Percentiles rank a stretch among this genome's conserved stretches.
Conservation (phyloP, 2,329 filamentous ascomycete genomes). For the Pyrenophora graminea region DNA sequence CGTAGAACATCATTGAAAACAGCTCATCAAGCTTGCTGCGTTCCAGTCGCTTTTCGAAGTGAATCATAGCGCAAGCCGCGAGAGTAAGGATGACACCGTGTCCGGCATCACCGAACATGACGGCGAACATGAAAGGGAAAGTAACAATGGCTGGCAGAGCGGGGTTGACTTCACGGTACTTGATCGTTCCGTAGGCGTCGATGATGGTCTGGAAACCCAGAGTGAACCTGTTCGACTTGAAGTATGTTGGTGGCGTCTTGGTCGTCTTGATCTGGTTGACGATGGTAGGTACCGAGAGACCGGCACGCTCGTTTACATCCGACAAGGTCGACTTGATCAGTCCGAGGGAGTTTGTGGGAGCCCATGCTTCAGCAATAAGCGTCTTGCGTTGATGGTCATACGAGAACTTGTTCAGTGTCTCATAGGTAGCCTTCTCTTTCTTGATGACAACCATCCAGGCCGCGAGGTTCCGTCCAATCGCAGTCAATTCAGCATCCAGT, state of each 20-base stretch:
- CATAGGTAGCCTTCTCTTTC: conserved; percentile 98
- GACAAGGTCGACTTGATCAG: conserved; percentile 91
- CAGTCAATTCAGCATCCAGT: conserved; percentile 86
- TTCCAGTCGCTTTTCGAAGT: conserved; percentile 84
- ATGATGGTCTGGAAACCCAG: conserved; percentile 99
- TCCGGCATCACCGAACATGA: conserved; percentile 99
- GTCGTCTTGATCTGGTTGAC: conserved; percentile 97
- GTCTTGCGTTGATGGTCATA: conserved; percentile 96
- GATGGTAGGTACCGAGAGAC: conserved; percentile 95
- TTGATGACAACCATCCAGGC: conserved; percentile 98
- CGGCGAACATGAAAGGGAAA: conserved; percentile 98
- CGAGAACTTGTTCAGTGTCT: conserved; percentile 93
- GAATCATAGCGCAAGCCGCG: conserved; percentile 88
- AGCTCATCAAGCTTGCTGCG: conserved; percentile 94
- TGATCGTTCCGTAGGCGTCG: conserved; percentile 95
- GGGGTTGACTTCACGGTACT: conserved; percentile 96
- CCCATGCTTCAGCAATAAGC: conserved; percentile 96
- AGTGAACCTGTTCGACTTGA: conserved; percentile 98
- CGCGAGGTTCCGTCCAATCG: conserved; percentile 88
- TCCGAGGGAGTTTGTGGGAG: conserved; percentile 85
- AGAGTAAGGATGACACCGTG: conserved; percentile 88
- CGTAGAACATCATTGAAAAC: conserved; percentile 98
- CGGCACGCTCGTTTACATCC: conserved; percentile 94
- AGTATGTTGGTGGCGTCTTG: conserved; percentile 95
- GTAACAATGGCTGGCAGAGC: conserved; percentile 94